These are phyloP conservation scores for Magnusiomyces magnusii DNA, from an alignment of 1,139 yeast species.

Conservation along the genomic window DNA sequence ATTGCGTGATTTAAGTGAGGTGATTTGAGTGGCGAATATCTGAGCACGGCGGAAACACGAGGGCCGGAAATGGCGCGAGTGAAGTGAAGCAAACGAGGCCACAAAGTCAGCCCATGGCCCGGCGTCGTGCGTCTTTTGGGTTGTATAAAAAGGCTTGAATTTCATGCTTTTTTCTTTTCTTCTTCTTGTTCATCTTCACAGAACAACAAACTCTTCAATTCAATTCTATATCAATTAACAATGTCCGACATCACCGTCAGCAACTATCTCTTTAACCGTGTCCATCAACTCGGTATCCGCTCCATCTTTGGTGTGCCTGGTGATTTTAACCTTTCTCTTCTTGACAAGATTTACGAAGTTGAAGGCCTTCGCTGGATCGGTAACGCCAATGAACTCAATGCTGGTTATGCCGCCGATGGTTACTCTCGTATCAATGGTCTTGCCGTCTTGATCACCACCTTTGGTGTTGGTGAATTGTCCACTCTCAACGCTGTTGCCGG, in stretches of 20 bases:
- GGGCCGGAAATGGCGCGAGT: too few species aligned
- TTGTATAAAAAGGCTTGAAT: background rate
- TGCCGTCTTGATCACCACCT: conserved; percentile 55
- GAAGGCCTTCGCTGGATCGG: conserved; percentile 37
- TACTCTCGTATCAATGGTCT: conserved; percentile 55
- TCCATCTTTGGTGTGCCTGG: conserved; percentile 58
- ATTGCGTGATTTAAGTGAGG: too few species aligned
- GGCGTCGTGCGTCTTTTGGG: background rate
- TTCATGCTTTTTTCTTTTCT: background rate
- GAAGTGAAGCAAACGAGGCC: too few species aligned
- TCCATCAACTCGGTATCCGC: conserved; percentile 41
- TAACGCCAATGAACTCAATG: conserved; percentile 45
- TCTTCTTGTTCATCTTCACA: background rate
- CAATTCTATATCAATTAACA: background rate
- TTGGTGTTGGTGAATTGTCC: conserved; percentile 67
- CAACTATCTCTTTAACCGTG: conserved; percentile 44
- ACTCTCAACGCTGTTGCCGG: conserved; percentile 64
- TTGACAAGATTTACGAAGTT: conserved; percentile 48
- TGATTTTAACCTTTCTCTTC: conserved; percentile 61
- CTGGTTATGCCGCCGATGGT: conserved; percentile 62
- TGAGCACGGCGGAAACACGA: too few species aligned
- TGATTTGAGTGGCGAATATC: too few species aligned
- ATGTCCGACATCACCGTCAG: conserved; percentile 36
- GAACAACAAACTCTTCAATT: background rate
- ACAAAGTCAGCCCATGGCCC: too few species aligned